Evolutionary conservation across 306 rosid genomes (phyloP), one percentile per base, ranked within the genome.

Genomic region (Acacia melanoxylon): DNA sequence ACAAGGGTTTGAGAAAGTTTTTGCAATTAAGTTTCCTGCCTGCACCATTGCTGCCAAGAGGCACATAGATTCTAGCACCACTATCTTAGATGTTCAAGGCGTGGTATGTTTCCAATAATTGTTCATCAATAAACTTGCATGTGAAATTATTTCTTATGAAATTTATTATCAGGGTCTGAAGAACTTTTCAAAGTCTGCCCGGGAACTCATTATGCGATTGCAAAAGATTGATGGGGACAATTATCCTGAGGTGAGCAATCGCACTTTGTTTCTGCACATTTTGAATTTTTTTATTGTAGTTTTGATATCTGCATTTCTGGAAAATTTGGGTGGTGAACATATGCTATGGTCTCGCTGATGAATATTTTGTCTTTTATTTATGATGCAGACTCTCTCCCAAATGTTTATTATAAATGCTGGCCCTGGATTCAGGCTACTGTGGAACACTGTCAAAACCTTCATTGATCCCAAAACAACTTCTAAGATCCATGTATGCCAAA

Each of bases 391-490:
- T 78, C 96, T 95, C 56, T 87, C 82, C 83, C 98, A 95, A 89
- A 95, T 95, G 99, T 93, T 92, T 83, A 92, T 95, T 75, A 95
- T 95, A 80, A 95, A 95, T 89, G 99, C 98, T 80, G 98, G 99
- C 79, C 92, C 94, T 65, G 99, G 99, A 79, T 95, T 95, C 85
- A 91, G 99, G 88, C 83, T 95, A 76, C 86, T 93, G 16, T 95
- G 97, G 99, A 93, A 80, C 89, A 89, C 97, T 31, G 90, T 95
- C 69, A 95, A 95, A 86, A 85, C 92, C 77, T 95, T 95, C 69
- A 92, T 95, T 8, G 99, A 95, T 89, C 99, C 99, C 49, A 94
- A 88, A 79, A 95, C 99, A 75, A 90, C 99, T 77, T 93, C 99
- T 51, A 95, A 95, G 86, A 95, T 95, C 72, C 98, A 93, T 90